These are phyloP conservation scores for Pseudopediastrum boryanum DNA, from an alignment of 139 green algal species.

Conservation along the genomic window DNA sequence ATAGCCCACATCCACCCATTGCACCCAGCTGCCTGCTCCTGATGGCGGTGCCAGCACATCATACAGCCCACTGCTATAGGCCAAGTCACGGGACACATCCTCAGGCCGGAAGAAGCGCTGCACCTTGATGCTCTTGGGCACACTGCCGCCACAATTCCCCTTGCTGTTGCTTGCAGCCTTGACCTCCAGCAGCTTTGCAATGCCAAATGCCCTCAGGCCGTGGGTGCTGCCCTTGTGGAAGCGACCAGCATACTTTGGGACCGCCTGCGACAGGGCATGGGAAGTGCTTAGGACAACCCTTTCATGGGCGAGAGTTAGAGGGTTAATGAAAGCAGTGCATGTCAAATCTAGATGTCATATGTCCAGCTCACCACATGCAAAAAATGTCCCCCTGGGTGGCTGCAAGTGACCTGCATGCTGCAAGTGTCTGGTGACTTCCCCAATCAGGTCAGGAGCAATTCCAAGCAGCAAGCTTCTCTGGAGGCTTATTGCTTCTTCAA, in stretches of 20 bases:
- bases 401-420: too few relatives aligned
- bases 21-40: slow-evolving; percentile 16
- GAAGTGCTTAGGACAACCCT: neutral
- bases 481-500: too few relatives aligned
- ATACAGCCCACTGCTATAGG: slow-evolving; percentile 73
- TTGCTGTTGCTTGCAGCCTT: slow-evolving; percentile 16
- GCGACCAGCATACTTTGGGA: too few relatives aligned
- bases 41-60: slow-evolving; percentile 59
- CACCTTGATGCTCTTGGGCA: slow-evolving; percentile 46
- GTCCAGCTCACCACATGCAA: too few relatives aligned
- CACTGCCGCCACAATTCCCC: neutral
- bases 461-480: too few relatives aligned
- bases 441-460: too few relatives aligned
- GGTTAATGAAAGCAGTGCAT: too few relatives aligned
- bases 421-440: too few relatives aligned
- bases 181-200: slow-evolving; percentile 74
- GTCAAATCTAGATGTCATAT: too few relatives aligned
- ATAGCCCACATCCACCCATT: slow-evolving; percentile 52
- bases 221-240: slow-evolving; percentile 78
- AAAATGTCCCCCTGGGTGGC: too few relatives aligned
- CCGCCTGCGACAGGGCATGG: too few relatives aligned
- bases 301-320: too few relatives aligned
- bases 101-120: slow-evolving; percentile 90
- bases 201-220: slow-evolving; percentile 75
- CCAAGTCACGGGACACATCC: slow-evolving; percentile 77